Evolutionary conservation across 306 rosid species (phyloP).

Genomic region (Inga leiocalycina): DNA sequence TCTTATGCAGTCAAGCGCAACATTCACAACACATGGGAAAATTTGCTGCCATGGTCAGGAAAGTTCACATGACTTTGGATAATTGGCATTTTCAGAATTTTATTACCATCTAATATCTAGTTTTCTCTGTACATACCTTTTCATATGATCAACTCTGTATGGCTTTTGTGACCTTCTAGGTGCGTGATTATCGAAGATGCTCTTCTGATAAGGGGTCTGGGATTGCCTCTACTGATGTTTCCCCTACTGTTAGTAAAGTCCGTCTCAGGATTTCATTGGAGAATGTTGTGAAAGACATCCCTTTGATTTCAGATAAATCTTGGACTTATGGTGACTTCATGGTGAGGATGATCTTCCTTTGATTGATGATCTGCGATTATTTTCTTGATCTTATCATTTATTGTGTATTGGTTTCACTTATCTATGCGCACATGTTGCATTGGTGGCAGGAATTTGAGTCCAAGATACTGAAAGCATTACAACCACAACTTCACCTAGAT

Average conservation of each 20-base stretch:
- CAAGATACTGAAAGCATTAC: constrained; percentile 77
- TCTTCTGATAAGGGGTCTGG: constrained; percentile 63
- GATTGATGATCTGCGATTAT: constrained; percentile 14
- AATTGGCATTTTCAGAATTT: constrained; percentile 5
- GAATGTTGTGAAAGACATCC: constrained; percentile 95
- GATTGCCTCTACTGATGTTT: constrained; percentile 47
- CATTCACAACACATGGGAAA: neutral
- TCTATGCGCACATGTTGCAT: constrained; percentile 23
- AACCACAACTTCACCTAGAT: constrained; percentile 81
- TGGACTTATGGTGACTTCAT: constrained; percentile 98
- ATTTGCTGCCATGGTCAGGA: neutral
- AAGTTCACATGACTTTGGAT: neutral
- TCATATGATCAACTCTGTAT: constrained; percentile 30
- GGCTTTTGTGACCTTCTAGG: constrained; percentile 49
- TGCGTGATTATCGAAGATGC: constrained; percentile 84
- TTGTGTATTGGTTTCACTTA: constrained; percentile 32
- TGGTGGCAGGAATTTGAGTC: constrained; percentile 85
- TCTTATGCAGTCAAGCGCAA: neutral
- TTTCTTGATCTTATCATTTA: constrained; percentile 29
- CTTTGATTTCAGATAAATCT: constrained; percentile 76
- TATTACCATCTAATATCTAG: constrained; percentile 21
- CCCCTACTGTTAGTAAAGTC: constrained; percentile 65
- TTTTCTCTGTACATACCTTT: constrained; percentile 18
- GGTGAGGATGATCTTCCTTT: constrained; percentile 58
- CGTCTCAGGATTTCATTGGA: constrained; percentile 91